These are phyloP conservation scores for Hemerocallis citrina DNA, from an alignment of 106 monocot genomes.

Conservation along the genomic window DNA sequence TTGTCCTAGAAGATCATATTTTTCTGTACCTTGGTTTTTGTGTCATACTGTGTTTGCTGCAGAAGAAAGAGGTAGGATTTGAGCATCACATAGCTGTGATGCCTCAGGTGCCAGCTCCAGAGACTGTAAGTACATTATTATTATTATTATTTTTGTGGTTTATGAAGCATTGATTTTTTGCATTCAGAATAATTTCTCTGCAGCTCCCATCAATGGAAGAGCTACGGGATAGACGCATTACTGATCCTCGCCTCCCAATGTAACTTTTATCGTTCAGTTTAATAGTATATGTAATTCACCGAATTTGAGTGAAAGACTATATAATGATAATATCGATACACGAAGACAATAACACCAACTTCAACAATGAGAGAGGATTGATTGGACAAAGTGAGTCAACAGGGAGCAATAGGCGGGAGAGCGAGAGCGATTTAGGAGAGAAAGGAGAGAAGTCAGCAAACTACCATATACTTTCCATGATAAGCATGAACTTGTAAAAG, in stretches of 20 bases:
- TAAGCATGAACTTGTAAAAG: no score
- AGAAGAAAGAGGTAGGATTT: slow-evolving; percentile 85
- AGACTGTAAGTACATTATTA: slow-evolving; percentile 30
- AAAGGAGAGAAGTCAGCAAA: no score
- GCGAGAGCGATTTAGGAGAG: no score
- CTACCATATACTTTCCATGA: no score
- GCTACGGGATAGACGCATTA: slow-evolving; percentile 57
- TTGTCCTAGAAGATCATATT: background rate
- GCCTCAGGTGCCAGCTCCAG: slow-evolving; percentile 80
- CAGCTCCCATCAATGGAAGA: slow-evolving; percentile 87
- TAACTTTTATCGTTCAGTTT: slow-evolving; percentile 24
- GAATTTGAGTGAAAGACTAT: no score
- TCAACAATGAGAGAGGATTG: no score
- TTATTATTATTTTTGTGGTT: background rate
- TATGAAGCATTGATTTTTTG: background rate
- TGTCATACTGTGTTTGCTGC: slow-evolving; percentile 7
- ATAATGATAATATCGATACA: background rate
- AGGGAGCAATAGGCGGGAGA: no score
- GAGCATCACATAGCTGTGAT: slow-evolving; percentile 69
- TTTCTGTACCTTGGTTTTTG: background rate
- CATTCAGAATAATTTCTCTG: slow-evolving; percentile 9
- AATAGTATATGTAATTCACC: background rate
- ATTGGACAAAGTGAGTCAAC: no score
- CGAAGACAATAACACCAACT: background rate
- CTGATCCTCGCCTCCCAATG: slow-evolving; percentile 91